These are phyloP conservation scores for Leptosphaerulina australis DNA, from an alignment of 2,329 filamentous ascomycete genomes.

Conservation along the genomic window DNA sequence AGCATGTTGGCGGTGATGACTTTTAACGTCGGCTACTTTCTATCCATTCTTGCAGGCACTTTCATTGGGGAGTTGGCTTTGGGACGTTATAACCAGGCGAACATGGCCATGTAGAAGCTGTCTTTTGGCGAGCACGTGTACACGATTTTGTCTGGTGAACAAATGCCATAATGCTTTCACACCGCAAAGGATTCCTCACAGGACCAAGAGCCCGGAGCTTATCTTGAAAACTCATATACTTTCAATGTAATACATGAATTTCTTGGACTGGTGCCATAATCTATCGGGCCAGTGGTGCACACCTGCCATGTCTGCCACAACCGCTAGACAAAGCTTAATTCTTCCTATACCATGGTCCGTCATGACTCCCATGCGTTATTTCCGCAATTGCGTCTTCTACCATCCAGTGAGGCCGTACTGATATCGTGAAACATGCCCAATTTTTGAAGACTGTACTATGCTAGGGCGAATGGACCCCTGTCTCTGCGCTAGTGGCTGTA, in stretches of 20 bases:
- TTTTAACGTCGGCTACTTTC: constrained; percentile 83
- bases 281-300: constrained; percentile 2
- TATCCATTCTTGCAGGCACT: constrained; percentile 76
- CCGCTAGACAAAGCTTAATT: constrained; percentile 33
- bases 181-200: neutral
- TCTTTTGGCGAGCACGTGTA: neutral
- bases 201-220: constrained; percentile 3
- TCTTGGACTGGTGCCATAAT: neutral
- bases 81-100: constrained; percentile 66
- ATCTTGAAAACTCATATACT: neutral
- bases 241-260: neutral
- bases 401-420: constrained; percentile 8
- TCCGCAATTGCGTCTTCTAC: neutral
- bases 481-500: constrained; percentile 25
- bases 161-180: neutral
- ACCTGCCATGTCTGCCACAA: constrained; percentile 19
- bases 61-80: constrained; percentile 87
- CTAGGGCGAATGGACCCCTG: constrained; percentile 26
- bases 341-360: neutral
- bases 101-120: constrained; percentile 37
- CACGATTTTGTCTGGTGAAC: neutral
- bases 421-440: neutral
- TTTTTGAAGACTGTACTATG: constrained; percentile 2
- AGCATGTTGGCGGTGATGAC: constrained; percentile 96
- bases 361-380: neutral